Conservation (phyloP, 352 stramenopile genomes). For the Globisporangium recalcitrans region DNA sequence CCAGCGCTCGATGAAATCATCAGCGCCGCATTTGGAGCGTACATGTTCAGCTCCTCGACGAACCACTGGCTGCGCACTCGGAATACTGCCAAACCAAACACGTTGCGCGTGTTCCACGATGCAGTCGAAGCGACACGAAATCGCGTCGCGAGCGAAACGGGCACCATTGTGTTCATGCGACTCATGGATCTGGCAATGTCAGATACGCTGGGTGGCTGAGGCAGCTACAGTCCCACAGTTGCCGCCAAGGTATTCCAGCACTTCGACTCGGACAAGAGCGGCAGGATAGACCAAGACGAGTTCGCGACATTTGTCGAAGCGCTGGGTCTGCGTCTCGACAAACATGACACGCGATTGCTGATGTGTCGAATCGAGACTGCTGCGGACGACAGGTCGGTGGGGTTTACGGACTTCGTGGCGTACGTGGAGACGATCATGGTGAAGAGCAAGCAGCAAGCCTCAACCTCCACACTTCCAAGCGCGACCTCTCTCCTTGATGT, state of each 20-base stretch:
- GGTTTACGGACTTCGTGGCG: slow-evolving; percentile 24
- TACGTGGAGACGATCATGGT: slow-evolving; percentile 21
- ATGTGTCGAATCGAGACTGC: slow-evolving; percentile 40
- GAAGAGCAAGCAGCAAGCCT: neutral
- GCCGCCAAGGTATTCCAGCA: slow-evolving; percentile 43
- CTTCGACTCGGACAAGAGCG: slow-evolving; percentile 49
- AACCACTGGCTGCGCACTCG: slow-evolving; percentile 33
- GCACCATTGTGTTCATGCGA: slow-evolving; percentile 41
- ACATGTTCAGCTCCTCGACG: slow-evolving; percentile 27
- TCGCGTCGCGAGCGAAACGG: slow-evolving; percentile 10
- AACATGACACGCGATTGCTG: slow-evolving; percentile 32
- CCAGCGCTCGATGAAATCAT: slow-evolving; percentile 41
- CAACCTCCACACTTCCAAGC: neutral
- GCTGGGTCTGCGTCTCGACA: slow-evolving; percentile 41
- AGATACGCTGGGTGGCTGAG: slow-evolving; percentile 14
- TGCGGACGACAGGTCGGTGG: slow-evolving; percentile 15
- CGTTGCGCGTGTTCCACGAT: slow-evolving; percentile 10
- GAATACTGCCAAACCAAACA: slow-evolving; percentile 22
- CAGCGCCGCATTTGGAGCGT: slow-evolving; percentile 29
- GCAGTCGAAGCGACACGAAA: slow-evolving; percentile 9
- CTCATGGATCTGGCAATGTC: slow-evolving; percentile 31
- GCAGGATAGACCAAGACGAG: slow-evolving; percentile 50
- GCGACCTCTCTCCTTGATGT: slow-evolving; percentile 12
- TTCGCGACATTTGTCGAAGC: slow-evolving; percentile 35
- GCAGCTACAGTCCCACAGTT: slow-evolving; percentile 12